Percentiles rank a stretch among this genome's conserved stretches.
These are phyloP conservation scores for Xylaria flabelliformis DNA, from an alignment of 495 filamentous ascomycete species.

Conservation along the genomic window DNA sequence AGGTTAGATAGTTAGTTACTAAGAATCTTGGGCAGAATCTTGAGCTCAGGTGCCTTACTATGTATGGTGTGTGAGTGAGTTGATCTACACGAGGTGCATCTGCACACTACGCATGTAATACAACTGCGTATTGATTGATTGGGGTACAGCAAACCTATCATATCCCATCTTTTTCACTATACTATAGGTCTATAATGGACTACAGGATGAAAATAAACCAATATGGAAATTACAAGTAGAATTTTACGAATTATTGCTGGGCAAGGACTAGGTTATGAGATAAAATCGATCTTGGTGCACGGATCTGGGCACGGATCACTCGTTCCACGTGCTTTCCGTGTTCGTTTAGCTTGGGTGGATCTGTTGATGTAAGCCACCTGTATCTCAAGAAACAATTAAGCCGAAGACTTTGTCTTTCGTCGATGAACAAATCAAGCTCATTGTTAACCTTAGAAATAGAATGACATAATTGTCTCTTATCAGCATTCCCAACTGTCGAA, in stretches of 20 bases:
- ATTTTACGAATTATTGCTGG: not conserved
- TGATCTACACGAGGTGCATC: conserved; percentile 13
- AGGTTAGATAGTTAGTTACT: not conserved
- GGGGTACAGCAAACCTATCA: not conserved
- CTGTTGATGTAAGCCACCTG: not conserved
- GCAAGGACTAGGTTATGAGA: not conserved
- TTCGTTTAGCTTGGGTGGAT: not conserved
- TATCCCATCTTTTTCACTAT: not conserved
- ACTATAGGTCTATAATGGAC: not conserved
- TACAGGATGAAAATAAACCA: not conserved
- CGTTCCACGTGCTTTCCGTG: not conserved
- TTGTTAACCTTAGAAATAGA: not conserved
- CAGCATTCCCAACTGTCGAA: not conserved
- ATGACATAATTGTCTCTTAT: not conserved
- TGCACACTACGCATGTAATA: not conserved
- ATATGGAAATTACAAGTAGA: not conserved
- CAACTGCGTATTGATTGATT: not conserved
- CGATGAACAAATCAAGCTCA: not conserved
- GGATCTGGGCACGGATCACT: conserved; percentile 9
- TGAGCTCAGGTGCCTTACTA: not conserved
- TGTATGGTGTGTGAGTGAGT: not conserved
- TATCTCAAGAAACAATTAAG: not conserved
- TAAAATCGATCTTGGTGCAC: not conserved
- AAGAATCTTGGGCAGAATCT: not conserved
- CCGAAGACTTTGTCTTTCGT: not conserved